Evolutionary conservation across 768 basidiomycete genomes (phyloP).

Genomic region (Lactifluus subvellereus): DNA sequence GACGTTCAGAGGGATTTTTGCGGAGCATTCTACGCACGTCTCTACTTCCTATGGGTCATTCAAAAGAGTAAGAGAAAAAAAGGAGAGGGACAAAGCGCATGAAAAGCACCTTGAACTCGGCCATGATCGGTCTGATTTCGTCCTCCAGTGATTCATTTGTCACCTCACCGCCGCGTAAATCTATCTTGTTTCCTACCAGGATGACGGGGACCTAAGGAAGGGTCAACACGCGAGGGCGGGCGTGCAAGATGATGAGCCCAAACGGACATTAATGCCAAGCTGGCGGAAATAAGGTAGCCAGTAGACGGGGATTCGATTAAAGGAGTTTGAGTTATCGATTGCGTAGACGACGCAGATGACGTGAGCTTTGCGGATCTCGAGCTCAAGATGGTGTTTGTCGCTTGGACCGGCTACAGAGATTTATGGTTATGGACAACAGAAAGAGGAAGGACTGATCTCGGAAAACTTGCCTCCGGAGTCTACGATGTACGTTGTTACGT

Average conservation of each 20-base stretch:
- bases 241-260: not conserved
- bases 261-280: conserved; percentile 86
- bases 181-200: conserved; percentile 97
- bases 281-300: conserved; percentile 96
- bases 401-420: conserved; percentile 63
- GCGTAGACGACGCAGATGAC: conserved; percentile 98
- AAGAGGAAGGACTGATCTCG: not conserved
- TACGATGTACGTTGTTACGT: conserved; percentile 96
- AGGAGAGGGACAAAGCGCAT: conserved; percentile 3
- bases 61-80: not conserved
- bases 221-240: not conserved
- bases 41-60: conserved; percentile 75
- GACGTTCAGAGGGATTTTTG: conserved; percentile 82
- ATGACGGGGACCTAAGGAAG: conserved; percentile 81
- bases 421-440: not conserved
- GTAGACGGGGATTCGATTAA: conserved; percentile 95
- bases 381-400: conserved; percentile 84
- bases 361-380: conserved; percentile 94
- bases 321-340: conserved; percentile 93
- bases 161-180: conserved; percentile 86
- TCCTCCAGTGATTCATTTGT: conserved; percentile 92
- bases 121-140: conserved; percentile 96
- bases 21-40: conserved; percentile 97
- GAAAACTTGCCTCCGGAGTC: conserved; percentile 82
- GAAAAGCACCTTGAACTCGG: conserved; percentile 84